Percentiles rank a stretch among this genome's conserved stretches.
Evolutionary conservation across 2,329 filamentous ascomycete genomes (phyloP).

Genomic region (Xylariaceae sp.): DNA sequence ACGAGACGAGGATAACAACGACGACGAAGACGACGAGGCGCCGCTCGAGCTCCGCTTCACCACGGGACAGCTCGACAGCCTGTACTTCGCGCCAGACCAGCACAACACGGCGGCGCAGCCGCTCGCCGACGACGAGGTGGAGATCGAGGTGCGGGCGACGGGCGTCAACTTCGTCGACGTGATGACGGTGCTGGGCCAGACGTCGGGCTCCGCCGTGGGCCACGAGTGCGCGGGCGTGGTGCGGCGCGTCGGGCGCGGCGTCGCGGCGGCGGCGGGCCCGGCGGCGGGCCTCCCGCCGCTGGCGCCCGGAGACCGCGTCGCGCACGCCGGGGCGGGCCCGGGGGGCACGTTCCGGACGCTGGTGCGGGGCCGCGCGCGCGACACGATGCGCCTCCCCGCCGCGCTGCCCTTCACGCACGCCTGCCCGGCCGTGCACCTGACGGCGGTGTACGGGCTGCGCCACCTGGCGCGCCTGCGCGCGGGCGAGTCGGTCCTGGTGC

Average conservation of each 20-base stretch:
- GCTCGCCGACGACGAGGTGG: constrained; percentile 5
- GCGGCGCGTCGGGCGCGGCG: constrained; percentile 8
- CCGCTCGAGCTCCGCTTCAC: constrained; percentile 2
- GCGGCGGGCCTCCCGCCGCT: constrained; percentile 7
- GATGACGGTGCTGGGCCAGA: constrained; percentile 6
- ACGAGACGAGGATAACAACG: background rate
- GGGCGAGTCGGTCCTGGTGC: constrained; percentile 32
- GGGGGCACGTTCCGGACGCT: constrained; percentile 23
- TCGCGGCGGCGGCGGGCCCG: constrained; percentile 5
- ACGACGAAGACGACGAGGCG: background rate
- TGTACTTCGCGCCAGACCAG: constrained; percentile 10
- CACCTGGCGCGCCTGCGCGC: constrained; percentile 20
- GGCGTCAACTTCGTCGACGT: constrained; percentile 9
- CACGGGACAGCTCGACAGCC: constrained; percentile 11
- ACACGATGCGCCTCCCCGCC: constrained; percentile 12
- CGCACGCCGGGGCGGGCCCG: constrained; percentile 28
- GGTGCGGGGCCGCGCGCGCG: constrained; percentile 29
- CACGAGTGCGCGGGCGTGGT: constrained; percentile 13
- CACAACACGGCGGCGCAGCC: constrained; percentile 1
- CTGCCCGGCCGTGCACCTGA: constrained; percentile 31
- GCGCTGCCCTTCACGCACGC: constrained; percentile 11
- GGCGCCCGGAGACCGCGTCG: constrained; percentile 12
- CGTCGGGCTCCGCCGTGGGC: constrained; percentile 7
- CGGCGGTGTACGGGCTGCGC: constrained; percentile 36
- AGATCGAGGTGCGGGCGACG: constrained; percentile 9